Evolutionary conservation across 306 rosid species (phyloP).

Genomic region (Dryas octopetala): DNA sequence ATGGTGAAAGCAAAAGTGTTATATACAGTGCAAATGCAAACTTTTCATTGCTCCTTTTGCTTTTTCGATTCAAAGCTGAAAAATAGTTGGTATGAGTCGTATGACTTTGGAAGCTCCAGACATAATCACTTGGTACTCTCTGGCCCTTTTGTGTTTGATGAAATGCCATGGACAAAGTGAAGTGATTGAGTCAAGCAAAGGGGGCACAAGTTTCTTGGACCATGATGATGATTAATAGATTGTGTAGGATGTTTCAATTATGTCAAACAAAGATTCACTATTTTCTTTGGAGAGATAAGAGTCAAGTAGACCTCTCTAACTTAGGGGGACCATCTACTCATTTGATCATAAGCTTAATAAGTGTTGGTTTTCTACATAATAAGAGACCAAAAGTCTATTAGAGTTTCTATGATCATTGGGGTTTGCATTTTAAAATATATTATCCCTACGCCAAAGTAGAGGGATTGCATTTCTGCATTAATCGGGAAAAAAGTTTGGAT

Average conservation of each 20-base stretch:
- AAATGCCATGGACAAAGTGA: too few relatives aligned
- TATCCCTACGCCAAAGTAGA: too few relatives aligned
- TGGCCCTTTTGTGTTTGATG: too few relatives aligned
- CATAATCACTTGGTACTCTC: not conserved
- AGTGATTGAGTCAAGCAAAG: too few relatives aligned
- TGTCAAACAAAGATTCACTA: not conserved
- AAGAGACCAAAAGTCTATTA: not conserved
- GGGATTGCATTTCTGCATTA: too few relatives aligned
- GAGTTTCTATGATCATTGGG: not conserved
- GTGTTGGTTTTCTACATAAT: not conserved
- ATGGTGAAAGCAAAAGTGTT: conserved; percentile 3
- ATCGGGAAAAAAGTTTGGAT: too few relatives aligned
- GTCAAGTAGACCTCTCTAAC: not conserved
- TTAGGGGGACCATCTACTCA: too few relatives aligned
- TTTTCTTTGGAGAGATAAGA: not conserved
- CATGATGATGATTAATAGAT: not conserved
- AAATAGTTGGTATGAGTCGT: not conserved
- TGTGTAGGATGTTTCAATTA: not conserved
- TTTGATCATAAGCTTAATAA: not conserved
- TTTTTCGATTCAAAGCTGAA: not conserved
- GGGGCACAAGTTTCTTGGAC: too few relatives aligned
- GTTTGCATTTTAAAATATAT: not conserved
- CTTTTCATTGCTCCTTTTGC: not conserved
- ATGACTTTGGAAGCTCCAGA: conserved; percentile 10
- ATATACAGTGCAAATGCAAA: not conserved